Evolutionary conservation across 2,329 filamentous ascomycete genomes (phyloP), one percentile per base, ranked within the genome.

Genomic region (Atkinsonella texensis): DNA sequence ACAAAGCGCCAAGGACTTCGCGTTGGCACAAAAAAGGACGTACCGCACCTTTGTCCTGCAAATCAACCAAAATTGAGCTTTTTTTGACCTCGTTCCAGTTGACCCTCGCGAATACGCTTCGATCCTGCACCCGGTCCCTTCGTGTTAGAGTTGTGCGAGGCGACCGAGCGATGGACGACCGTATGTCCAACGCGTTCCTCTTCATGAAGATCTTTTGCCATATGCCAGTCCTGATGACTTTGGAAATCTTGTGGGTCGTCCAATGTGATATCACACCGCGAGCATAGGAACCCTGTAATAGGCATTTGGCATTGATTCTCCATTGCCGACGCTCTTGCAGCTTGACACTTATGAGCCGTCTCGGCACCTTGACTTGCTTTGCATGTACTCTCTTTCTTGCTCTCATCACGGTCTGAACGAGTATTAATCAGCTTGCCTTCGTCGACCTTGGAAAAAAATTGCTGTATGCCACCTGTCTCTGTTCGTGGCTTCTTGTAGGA

Each of bases 221-320:
- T 85, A 69, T 98, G 93, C 84, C 90, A 97, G 66, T 98, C 93
- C 50, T 84, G 75, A 65, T 98, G 93, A 68, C 87, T 90, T 57
- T 83, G 77, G 46, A 81, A 63, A 58, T 77, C 76, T 52, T 84
- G 79, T 28, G 71, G 63, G 40, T 74, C 71, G 12, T 75, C 72
- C 35, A 93, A 71, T n/a, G 65, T 63, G 59, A 77, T 74, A 53
- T 77, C 74, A 66, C 89, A 95, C 55, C 80, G 80, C 48, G 72
- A 63, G 65, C 89, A 95, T 41, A 66, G 59, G 59, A 73, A 68
- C 23, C 9, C 46, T 4, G 46, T 32, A 13, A 13, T 32, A 11
- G 51, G 41, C 15, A 17, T 13, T 28, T 31, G 32, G 17, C 12
- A 23, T 15, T 35, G 32, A 31, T 35, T 28, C 2, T 43, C 42